Conservation (phyloP, 1,284 basidiomycete genomes). For the Boletus semigastroideus region DNA sequence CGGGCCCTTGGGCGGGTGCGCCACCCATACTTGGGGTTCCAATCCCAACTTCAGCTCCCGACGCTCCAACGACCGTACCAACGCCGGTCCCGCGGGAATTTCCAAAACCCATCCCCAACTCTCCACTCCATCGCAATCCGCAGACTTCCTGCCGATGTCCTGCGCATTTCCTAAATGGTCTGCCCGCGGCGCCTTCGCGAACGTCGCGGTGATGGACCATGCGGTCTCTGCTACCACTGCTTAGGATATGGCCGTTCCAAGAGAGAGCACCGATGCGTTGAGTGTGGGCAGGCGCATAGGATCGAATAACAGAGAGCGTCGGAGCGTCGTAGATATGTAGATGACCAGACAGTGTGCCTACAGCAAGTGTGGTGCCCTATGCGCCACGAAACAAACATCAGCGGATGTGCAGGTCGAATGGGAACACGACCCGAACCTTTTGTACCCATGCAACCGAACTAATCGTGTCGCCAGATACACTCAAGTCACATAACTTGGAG, state of each 20-base stretch:
- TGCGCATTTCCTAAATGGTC: slow-evolving; percentile 75
- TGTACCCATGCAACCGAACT: slow-evolving; percentile 93
- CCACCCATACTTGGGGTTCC: slow-evolving; percentile 24
- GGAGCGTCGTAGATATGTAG: slow-evolving; percentile 96
- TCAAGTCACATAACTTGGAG: slow-evolving; percentile 87
- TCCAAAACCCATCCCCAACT: slow-evolving; percentile 29
- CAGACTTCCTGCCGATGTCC: slow-evolving; percentile 97
- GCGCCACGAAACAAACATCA: slow-evolving; percentile 1
- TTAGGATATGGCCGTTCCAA: slow-evolving; percentile 90
- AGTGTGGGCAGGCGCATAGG: slow-evolving; percentile 85
- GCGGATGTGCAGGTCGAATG: slow-evolving; percentile 24
- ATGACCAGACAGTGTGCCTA: slow-evolving; percentile 86
- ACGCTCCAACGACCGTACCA: slow-evolving; percentile 1
- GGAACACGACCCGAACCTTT: slow-evolving; percentile 49
- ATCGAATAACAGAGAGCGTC: slow-evolving; percentile 74
- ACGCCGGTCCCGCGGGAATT: slow-evolving; percentile 21
- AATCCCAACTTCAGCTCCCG: slow-evolving; percentile 21
- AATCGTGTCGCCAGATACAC: slow-evolving; percentile 61
- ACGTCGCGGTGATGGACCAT: slow-evolving; percentile 93
- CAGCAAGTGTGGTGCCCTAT: slow-evolving; percentile 84
- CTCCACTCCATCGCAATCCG: slow-evolving; percentile 86
- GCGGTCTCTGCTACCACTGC: slow-evolving; percentile 90
- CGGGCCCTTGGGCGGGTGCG: slow-evolving; percentile 27
- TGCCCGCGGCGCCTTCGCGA: slow-evolving; percentile 59
- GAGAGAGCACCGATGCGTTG: slow-evolving; percentile 92